Base-by-base conservation (phyloP, 164 flowering plant genomes). In the Cinnamomum chago region DNA sequence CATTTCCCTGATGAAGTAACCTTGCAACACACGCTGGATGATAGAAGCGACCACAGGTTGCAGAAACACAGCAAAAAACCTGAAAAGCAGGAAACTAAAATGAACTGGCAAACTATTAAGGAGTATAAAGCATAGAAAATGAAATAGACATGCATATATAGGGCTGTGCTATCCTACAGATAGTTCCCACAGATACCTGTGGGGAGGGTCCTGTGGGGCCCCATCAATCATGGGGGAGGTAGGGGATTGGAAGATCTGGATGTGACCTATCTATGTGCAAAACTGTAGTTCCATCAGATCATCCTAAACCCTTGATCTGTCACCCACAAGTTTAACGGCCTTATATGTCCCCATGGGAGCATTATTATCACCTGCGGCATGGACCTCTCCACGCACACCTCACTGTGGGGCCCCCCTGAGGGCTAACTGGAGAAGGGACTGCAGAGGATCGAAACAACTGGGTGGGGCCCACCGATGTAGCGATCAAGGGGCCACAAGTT, bases 31-130 rank as follows among this genome's bases (percentile, higher is more conserved):
- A 93, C 60, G 77, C 70, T 11, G 98, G 92, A 80, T 95, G 98
- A 77, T 90, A 95, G 72, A 92, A 93, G 50, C 78, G 83, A 20
- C 96, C 97, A 73, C 98, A 95, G 2, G 89, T 90, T 68, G 93
- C 95, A 79, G 74, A 72, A 67, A 75, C 87, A 84, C 98, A 95
- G 2, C 20, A 79, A 71, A 92, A 92, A 68, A 92, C 98, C 98
- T 91, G 77, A 60, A 65, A 50, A 11, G 13, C 15, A 73, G 47
- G 30, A 27, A 20, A 66, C 33, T 18, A 14, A 68, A 17, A 68
- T 20, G 24, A 35, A 28, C 40, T 9, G 40, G 17, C 55, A 40
- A 40, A 20, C 23, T 3, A 30, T 47, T 14, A 15, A 23, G 60
- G 24, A 50, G n/a, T 18, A 50, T 15, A 70, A 51, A 3, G 69